Conservation (phyloP, 140 eudicot genomes). For the Cichorium intybus region DNA sequence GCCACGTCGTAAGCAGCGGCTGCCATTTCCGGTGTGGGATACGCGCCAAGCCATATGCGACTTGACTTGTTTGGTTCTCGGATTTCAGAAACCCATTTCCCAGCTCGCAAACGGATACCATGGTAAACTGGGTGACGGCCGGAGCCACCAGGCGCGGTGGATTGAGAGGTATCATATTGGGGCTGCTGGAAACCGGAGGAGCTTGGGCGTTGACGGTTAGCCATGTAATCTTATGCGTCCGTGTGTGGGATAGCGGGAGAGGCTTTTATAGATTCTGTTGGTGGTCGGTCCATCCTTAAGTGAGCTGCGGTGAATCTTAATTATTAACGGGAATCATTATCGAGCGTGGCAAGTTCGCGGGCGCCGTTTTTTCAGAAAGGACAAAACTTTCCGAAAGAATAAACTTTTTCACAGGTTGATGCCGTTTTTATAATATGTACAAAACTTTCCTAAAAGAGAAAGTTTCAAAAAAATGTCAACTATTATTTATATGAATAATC, state of each 20-base stretch:
- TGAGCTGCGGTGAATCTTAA: neutral
- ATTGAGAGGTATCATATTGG: neutral
- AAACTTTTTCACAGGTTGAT: no score
- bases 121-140: slow-evolving; percentile 44
- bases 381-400: neutral
- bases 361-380: neutral
- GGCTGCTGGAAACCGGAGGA: neutral
- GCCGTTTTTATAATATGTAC: no score
- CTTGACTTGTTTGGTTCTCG: slow-evolving; percentile 60
- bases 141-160: slow-evolving; percentile 16
- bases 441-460: no score
- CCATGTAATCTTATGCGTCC: neutral
- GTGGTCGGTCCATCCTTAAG: neutral
- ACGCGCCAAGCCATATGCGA: slow-evolving; percentile 80
- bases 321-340: neutral
- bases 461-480: no score
- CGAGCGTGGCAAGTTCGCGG: neutral
- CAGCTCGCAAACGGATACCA: slow-evolving; percentile 61
- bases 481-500: no score
- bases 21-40: slow-evolving; percentile 64
- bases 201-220: slow-evolving; percentile 24
- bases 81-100: slow-evolving; percentile 79
- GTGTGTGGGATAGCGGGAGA: neutral
- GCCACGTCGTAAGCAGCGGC: slow-evolving; percentile 83
- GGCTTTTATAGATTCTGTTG: neutral